These are phyloP conservation scores for Coniferiporia weirii DNA, from an alignment of 1,284 basidiomycete genomes.

Conservation along the genomic window DNA sequence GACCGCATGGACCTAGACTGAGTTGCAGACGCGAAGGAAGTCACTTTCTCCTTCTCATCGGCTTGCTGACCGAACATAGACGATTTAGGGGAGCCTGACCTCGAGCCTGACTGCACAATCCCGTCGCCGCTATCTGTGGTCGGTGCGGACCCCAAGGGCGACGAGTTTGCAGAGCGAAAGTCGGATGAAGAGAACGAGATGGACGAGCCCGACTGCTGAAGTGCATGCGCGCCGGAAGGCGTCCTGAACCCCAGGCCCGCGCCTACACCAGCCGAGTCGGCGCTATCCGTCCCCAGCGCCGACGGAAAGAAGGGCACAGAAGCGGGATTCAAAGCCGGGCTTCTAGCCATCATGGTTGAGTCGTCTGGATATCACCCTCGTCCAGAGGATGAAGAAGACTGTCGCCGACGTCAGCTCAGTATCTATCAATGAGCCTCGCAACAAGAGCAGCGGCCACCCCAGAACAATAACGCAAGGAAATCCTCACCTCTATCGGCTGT, in stretches of 20 bases:
- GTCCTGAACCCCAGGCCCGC: conserved; percentile 41
- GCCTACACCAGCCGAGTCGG: conserved; percentile 31
- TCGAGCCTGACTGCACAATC: conserved; percentile 2
- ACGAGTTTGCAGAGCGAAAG: conserved; percentile 60
- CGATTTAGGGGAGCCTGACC: conserved; percentile 3
- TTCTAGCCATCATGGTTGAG: conserved; percentile 57
- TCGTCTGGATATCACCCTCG: not conserved
- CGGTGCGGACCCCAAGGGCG: conserved; percentile 43
- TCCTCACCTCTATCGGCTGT: conserved; percentile 1
- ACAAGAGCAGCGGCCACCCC: not conserved
- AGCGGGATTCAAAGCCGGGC: conserved; percentile 69
- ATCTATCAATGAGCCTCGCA: not conserved
- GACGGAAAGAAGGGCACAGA: conserved; percentile 81
- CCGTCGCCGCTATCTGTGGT: conserved; percentile 18
- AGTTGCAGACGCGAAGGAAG: not conserved
- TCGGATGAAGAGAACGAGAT: conserved; percentile 58
- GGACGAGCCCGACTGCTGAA: conserved; percentile 49
- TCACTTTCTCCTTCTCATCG: conserved; percentile 15
- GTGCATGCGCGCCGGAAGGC: conserved; percentile 38
- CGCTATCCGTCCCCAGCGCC: conserved; percentile 48
- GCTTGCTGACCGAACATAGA: conserved; percentile 9
- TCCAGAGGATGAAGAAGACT: conserved; percentile 3
- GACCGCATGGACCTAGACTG: not conserved
- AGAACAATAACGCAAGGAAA: not conserved
- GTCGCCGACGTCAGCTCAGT: conserved; percentile 1